Percentiles rank a stretch among this genome's conserved stretches.
These are phyloP conservation scores for Verruconis gallopava DNA, from an alignment of 2,329 filamentous ascomycete genomes.

Conservation along the genomic window DNA sequence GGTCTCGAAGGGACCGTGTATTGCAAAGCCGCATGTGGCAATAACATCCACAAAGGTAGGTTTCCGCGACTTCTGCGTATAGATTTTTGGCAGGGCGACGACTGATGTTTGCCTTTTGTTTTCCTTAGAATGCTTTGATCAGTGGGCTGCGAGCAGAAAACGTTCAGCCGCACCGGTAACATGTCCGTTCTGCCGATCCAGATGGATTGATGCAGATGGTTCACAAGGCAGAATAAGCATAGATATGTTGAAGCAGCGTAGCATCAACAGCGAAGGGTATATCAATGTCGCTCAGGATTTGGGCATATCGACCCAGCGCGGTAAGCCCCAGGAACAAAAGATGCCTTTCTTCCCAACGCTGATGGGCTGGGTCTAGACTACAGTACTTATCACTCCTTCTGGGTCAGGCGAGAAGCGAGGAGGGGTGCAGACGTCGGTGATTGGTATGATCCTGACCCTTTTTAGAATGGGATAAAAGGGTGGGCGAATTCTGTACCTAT, in stretches of 20 bases:
- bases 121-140: slow-evolving; percentile 38
- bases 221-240: slow-evolving; percentile 29
- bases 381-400: slow-evolving; percentile 14
- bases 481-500: no score
- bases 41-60: slow-evolving; percentile 43
- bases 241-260: slow-evolving; percentile 24
- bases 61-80: no score
- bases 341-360: not conserved
- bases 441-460: slow-evolving; percentile 2
- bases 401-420: slow-evolving; percentile 12
- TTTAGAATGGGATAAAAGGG: no score
- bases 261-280: slow-evolving; percentile 40
- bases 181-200: slow-evolving; percentile 48
- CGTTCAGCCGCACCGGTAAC: slow-evolving; percentile 28
- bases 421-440: slow-evolving; percentile 9
- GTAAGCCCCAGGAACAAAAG: slow-evolving; percentile 19
- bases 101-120: not conserved
- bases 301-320: slow-evolving; percentile 42
- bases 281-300: slow-evolving; percentile 48
- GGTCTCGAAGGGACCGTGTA: slow-evolving; percentile 37
- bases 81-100: no score
- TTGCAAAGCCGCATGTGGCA: slow-evolving; percentile 48
- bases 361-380: slow-evolving; percentile 11
- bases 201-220: slow-evolving; percentile 38
- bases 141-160: slow-evolving; percentile 30